Evolutionary conservation across 306 rosid species (phyloP), one percentile per base, ranked within the genome.

Genomic region (Luffa acutangula): DNA sequence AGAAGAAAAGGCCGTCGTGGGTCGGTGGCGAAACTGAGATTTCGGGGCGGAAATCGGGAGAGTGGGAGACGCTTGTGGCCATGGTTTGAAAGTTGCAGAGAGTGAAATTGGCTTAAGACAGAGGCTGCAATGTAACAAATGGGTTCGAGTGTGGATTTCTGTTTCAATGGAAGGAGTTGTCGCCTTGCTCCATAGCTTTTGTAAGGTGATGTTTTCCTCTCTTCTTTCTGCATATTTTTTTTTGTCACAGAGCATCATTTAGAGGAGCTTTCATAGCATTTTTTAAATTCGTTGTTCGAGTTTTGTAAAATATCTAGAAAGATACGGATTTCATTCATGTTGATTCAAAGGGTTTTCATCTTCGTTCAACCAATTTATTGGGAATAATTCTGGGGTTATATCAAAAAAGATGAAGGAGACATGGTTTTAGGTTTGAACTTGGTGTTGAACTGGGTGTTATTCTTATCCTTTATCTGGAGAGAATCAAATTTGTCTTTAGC

Each of bases 1-100:
- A 90, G 86, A 86, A 94, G 57, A 75, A 85, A 52, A 92, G 96
- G 60, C 97, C 98, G 77, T 94, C 94, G 82, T 92, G 96, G 36
- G 87, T 45, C 34, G 89, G 78, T 67, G 72, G 84, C 6, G 64
- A n/a, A 12, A 43, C 78, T 2, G 85, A 75, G 9, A 85, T 77
- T 58, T 86, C 93, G 1, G 93, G 82, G 37, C 37, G 90, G 82
- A 84, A 90, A 49, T 90, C 92, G n/a, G 88, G 81, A 13, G 81
- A 60, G 4, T 78, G 79, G 2, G 94, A 82, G 8, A 77, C 58
- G 9, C 57, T 66, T 3, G 86, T 80, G 8, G 84, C 84, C 87
- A 82, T 85, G 3, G 84, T 46, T 43, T 79, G 48, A 7, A 52
- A 36, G 57, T 15, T 53, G 36, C 46, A 2, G 59, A 9, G 53